Base-by-base conservation (phyloP, 208 protist species). In the Sergeia podlipaevii region DNA sequence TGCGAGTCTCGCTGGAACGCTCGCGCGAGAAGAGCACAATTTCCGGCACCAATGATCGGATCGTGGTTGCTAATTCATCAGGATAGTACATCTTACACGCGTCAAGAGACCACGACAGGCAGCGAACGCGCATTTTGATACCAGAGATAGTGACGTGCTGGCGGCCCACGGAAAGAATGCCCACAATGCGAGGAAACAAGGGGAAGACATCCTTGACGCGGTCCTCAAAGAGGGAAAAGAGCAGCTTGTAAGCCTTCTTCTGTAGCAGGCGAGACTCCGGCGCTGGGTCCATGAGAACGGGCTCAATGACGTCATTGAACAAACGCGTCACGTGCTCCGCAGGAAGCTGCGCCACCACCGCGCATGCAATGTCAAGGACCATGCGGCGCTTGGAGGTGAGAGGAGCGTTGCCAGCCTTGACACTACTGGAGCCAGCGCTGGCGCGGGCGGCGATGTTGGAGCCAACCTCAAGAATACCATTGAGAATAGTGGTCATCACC, bases 241-340 rank as follows among this genome's bases (percentile, higher is more conserved):
- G 77, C 43, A 94, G 70, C 65, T 94, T 94, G 74, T 94, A 94
- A 1, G 87, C 87, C 47, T 94, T 94, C 65, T 94, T 94, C 65
- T 94, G 87, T 49, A 94, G 64, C 32, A 89, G 60, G 3, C 83
- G 80, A 10, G 77, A 88, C 54, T 88, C 77, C 26, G 83, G 82
- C 30, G 78, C 64, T 42, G 74, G 83, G 54, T 94, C 82, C 60
- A 85, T 69, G 17, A 94, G 67, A 2, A 94, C 79, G 0, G 87
- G 87, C 65, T 94, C 87, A 42, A 94, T 80, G 21, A 94, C 74
- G 29, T 89, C 71, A 30, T 74, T 63, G 50, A 83, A 91, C 20
- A 94, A 63, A 29, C 46, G 55, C 43, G 45, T 38, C 7, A 94
- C 43, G 55, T 94, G 68, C 47, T 86, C 80, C 20, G 61, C 13